Evolutionary conservation across 2,329 filamentous ascomycete species (phyloP), one percentile per base, ranked within the genome.

Genomic region (Drechslerella dactyloides): DNA sequence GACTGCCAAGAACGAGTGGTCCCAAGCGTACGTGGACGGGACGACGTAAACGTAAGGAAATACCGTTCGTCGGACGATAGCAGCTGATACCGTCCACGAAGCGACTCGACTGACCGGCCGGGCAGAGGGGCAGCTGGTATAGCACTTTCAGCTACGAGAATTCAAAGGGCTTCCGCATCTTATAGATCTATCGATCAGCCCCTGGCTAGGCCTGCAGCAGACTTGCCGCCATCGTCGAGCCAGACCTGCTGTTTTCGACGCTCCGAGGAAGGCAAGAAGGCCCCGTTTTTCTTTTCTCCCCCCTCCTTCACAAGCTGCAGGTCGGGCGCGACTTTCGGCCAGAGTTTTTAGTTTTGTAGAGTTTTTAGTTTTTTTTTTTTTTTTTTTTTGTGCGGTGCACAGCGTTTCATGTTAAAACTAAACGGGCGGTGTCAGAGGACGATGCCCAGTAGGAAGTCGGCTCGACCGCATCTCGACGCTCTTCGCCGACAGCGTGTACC

Each of bases 381-480:
- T n/a, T n/a, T n/a, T n/a, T n/a, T n/a, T n/a, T n/a, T n/a, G n/a
- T n/a, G n/a, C n/a, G n/a, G 35, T 54, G 59, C 40, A 48, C 44
- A 5, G 59, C 64, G 66, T 70, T 70, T 70, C 66, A 70, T 64
- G 54, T 70, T 64, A 63, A 63, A 64, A 70, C 59, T 30, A 44
- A 54, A 55, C 53, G 42, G 58, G 52, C 65, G 19, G 44, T 35
- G 44, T 48, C 44, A 48, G 44, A 48, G 44, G 44, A 15, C 8
- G 44, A 48, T 5, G 44, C 15, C 37, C 37, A 42, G 44, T 19
- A 48, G n/a, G n/a, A 48, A 48, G 44, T 21, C 44, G 15, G 44
- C 8, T 19, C 37, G 37, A 42, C 15, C 15, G 8, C 27, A 4
- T 8, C 4, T 33, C 27, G 27, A 33, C 27, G 27, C 27, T 33